A percentile compares a stretch with the other conserved stretches of the same genome.
Evolutionary conservation across 2,329 filamentous ascomycete genomes (phyloP).

Genomic region (Aspergillus fijiensis): DNA sequence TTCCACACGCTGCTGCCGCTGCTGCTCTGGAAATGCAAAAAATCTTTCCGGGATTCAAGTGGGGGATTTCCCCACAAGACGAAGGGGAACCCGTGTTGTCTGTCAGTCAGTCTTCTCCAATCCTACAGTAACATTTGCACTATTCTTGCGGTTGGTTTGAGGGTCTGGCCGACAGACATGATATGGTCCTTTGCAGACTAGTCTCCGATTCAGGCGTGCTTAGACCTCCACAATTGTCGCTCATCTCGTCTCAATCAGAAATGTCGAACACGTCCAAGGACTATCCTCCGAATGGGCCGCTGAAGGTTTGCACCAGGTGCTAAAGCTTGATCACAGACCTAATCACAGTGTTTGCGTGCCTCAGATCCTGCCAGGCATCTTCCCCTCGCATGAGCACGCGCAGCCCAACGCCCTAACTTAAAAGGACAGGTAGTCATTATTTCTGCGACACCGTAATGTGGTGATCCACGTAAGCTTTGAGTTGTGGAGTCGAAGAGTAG

Average conservation of each 20-base stretch:
- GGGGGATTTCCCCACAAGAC: background rate
- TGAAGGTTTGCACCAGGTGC: background rate
- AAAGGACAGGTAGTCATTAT: background rate
- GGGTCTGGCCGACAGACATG: background rate
- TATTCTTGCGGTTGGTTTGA: background rate
- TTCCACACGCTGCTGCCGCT: background rate
- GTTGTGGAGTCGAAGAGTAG: background rate
- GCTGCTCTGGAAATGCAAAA: background rate
- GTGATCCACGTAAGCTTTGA: background rate
- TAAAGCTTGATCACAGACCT: background rate
- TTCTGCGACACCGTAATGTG: background rate
- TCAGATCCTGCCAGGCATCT: background rate
- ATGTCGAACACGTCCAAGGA: background rate
- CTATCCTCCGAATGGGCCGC: background rate
- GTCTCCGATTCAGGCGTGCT: background rate
- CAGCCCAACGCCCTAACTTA: background rate
- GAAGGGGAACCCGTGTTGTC: background rate
- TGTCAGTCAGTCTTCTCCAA: background rate
- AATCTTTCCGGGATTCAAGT: background rate
- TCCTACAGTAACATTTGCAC: too few species aligned
- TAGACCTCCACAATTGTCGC: background rate
- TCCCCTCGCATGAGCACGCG: background rate
- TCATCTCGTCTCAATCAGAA: background rate
- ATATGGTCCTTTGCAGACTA: background rate
- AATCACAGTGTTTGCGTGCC: background rate